Conservation (phyloP, 148 eudicot genomes). For the Rhododendron williamsianum region DNA sequence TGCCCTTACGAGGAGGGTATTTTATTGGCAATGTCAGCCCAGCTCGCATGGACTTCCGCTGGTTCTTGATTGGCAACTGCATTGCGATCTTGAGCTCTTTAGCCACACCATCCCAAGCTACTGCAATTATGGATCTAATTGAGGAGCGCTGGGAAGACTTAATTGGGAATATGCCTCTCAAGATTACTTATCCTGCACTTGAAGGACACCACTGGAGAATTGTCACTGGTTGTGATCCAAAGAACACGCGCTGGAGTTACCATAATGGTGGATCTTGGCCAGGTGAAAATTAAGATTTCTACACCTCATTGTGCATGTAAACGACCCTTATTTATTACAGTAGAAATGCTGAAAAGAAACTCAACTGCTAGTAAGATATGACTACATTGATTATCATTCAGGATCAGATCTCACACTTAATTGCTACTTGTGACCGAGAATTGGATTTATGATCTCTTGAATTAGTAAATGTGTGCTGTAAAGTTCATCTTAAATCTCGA, state of each 20-base stretch:
- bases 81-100: constrained; percentile 50
- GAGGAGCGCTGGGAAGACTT: constrained; percentile 64
- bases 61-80: constrained; percentile 57
- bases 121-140: constrained; percentile 62
- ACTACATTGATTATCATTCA: background rate
- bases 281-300: constrained; percentile 23
- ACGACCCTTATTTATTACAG: too few species aligned
- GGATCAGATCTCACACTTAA: background rate
- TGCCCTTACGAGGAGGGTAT: constrained; percentile 53
- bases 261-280: constrained; percentile 87
- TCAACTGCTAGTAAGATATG: background rate
- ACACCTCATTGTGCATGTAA: too few species aligned
- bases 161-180: constrained; percentile 69
- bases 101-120: constrained; percentile 48
- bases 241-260: constrained; percentile 72
- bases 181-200: constrained; percentile 56
- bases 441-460: background rate
- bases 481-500: background rate
- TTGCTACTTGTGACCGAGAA: background rate
- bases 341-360: background rate
- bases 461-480: background rate
- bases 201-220: constrained; percentile 58
- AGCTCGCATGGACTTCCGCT: constrained; percentile 67
- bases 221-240: constrained; percentile 68
- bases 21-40: constrained; percentile 67